A percentile compares a stretch with the other conserved stretches of the same genome.
phyloP scores from a whole-genome alignment of 352 stramenopile genomes.

The Pythium scleroteichum region DNA sequence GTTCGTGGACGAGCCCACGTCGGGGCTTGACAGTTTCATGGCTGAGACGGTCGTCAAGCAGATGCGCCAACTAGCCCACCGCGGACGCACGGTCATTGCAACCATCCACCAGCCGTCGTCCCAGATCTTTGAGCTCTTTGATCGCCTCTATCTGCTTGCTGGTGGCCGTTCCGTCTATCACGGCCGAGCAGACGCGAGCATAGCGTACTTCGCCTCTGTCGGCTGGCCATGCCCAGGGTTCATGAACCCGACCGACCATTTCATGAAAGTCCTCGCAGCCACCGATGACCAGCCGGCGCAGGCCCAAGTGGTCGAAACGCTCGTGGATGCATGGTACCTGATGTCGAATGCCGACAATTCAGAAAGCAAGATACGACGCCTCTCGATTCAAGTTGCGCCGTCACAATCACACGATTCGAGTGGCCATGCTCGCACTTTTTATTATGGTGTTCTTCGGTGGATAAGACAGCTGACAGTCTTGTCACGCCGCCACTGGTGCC shows the following conservation, averaged over 20 bases:
- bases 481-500: conserved; percentile 23
- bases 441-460: neutral
- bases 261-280: conserved; percentile 60
- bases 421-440: neutral
- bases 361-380: conserved; percentile 8
- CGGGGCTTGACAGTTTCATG: conserved; percentile 61
- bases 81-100: conserved; percentile 81
- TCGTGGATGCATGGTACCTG: conserved; percentile 13
- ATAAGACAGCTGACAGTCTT: conserved; percentile 7
- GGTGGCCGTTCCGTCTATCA: conserved; percentile 54
- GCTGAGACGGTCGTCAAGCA: conserved; percentile 50
- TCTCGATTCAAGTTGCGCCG: conserved; percentile 3
- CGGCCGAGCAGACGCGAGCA: conserved; percentile 45
- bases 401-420: neutral
- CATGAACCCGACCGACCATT: conserved; percentile 66
- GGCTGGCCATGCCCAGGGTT: conserved; percentile 54
- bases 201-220: conserved; percentile 54
- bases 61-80: conserved; percentile 63
- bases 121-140: conserved; percentile 58
- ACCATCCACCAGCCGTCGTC: conserved; percentile 76
- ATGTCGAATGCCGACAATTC: neutral
- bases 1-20: conserved; percentile 87
- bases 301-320: conserved; percentile 11
- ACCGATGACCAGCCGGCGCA: conserved; percentile 12
- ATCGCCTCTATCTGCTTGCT: conserved; percentile 56